These are phyloP conservation scores for Jasminum sambac DNA, from an alignment of 257 asterid species.

Conservation along the genomic window DNA sequence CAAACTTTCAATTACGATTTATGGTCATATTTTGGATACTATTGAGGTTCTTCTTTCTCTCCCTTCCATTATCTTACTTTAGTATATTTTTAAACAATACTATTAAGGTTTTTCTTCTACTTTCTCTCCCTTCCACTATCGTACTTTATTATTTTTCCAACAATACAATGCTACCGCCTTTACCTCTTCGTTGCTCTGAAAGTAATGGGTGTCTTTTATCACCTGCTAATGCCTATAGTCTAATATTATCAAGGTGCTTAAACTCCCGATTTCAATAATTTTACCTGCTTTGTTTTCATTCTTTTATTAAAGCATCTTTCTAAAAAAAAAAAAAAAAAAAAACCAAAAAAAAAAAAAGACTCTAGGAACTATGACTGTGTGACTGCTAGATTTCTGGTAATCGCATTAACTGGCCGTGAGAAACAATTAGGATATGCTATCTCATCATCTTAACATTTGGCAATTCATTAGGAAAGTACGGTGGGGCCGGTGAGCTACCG, in stretches of 20 bases:
- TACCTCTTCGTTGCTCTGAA: no score
- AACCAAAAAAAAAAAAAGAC: background rate
- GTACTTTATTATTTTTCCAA: no score
- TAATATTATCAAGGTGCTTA: background rate
- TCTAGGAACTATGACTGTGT: background rate
- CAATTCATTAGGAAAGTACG: background rate
- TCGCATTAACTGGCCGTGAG: background rate
- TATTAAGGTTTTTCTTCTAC: no score
- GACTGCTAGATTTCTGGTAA: background rate
- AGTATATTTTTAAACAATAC: no score
- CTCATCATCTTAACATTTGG: background rate
- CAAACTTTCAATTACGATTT: background rate
- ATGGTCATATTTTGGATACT: background rate
- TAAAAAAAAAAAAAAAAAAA: background rate
- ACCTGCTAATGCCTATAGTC: no score
- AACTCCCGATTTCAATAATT: background rate
- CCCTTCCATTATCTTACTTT: no score
- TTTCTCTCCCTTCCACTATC: no score
- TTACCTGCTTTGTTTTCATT: background rate
- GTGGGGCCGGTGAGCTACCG: background rate
- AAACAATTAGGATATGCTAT: background rate
- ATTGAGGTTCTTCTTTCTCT: no score
- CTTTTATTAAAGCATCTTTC: background rate
- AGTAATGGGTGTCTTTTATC: no score
- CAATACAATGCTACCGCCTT: no score